Conservation (phyloP, 192 early-diverging fungal species). For the Backusella liffmaniae region DNA sequence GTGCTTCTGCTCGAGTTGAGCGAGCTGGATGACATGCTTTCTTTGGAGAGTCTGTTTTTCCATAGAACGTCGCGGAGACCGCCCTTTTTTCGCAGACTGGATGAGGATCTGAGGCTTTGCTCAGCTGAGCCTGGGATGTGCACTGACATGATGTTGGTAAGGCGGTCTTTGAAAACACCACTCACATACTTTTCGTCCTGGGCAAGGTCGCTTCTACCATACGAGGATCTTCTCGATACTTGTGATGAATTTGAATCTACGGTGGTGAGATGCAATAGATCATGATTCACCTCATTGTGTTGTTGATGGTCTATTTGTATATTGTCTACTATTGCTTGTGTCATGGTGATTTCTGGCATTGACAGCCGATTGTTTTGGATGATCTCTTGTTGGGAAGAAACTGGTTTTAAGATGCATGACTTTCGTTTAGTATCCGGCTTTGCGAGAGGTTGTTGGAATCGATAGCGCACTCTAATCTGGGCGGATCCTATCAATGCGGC, state of each 20-base stretch:
- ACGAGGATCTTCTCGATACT: not conserved
- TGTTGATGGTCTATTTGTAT: not conserved
- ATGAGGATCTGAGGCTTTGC: not conserved
- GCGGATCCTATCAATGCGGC: not conserved
- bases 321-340: not conserved
- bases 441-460: not conserved
- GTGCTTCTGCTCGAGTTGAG: not conserved
- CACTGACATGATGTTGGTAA: slow-evolving; percentile 8
- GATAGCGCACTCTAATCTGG: not conserved
- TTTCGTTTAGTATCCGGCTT: not conserved
- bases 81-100: not conserved
- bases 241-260: not conserved
- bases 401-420: not conserved
- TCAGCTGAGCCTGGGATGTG: slow-evolving; percentile 2
- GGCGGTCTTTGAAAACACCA: not conserved
- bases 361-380: not conserved
- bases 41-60: not conserved
- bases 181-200: slow-evolving; percentile 9
- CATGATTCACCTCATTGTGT: not conserved
- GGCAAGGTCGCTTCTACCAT: slow-evolving; percentile 20
- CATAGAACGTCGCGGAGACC: not conserved
- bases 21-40: not conserved
- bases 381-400: not conserved
- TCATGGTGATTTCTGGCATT: not conserved
- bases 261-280: not conserved